Percentiles rank a stretch among this genome's conserved stretches.
These are phyloP conservation scores for Zelonia costaricensis DNA, from an alignment of 208 protist genomes.

Conservation along the genomic window DNA sequence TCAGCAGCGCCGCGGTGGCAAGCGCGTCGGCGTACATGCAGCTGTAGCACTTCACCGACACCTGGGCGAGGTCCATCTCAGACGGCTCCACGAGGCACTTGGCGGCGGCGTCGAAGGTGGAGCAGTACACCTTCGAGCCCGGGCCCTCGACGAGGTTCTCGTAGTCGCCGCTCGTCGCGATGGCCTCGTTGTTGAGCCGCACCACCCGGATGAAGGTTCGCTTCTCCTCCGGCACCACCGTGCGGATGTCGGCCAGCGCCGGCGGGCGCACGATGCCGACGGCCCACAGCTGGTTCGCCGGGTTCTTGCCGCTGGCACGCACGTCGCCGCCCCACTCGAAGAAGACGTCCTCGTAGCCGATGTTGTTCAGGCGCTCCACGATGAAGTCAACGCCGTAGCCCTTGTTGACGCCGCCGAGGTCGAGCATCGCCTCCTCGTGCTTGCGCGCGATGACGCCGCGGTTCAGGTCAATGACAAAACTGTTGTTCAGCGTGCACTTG, in stretches of 20 bases:
- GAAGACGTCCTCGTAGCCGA: constrained; percentile 47
- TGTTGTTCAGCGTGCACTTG: constrained; percentile 43
- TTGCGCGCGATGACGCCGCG: constrained; percentile 44
- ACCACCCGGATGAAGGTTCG: constrained; percentile 51
- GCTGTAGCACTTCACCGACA: constrained; percentile 73
- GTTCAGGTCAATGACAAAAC: constrained; percentile 51
- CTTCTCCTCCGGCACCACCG: constrained; percentile 27
- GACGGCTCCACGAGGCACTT: constrained; percentile 42
- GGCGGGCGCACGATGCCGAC: constrained; percentile 62
- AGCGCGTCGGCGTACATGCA: constrained; percentile 87
- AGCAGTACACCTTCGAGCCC: constrained; percentile 45
- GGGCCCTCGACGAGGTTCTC: constrained; percentile 58
- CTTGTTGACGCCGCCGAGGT: constrained; percentile 66
- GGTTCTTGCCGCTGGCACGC: constrained; percentile 50
- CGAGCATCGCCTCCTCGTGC: constrained; percentile 48
- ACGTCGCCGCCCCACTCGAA: constrained; percentile 74
- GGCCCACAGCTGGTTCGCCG: constrained; percentile 32
- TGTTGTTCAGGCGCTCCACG: constrained; percentile 40
- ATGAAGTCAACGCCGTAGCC: constrained; percentile 65
- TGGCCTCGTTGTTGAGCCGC: constrained; percentile 58
- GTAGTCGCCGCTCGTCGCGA: constrained; percentile 68
- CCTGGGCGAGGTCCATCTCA: constrained; percentile 56
- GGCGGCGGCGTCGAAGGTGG: constrained; percentile 37
- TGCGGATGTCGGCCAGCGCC: constrained; percentile 37
- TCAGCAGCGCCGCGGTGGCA: constrained; percentile 66